These are phyloP conservation scores for Saccharomycopsis sp. DNA, from an alignment of 805 yeast species.

Conservation along the genomic window DNA sequence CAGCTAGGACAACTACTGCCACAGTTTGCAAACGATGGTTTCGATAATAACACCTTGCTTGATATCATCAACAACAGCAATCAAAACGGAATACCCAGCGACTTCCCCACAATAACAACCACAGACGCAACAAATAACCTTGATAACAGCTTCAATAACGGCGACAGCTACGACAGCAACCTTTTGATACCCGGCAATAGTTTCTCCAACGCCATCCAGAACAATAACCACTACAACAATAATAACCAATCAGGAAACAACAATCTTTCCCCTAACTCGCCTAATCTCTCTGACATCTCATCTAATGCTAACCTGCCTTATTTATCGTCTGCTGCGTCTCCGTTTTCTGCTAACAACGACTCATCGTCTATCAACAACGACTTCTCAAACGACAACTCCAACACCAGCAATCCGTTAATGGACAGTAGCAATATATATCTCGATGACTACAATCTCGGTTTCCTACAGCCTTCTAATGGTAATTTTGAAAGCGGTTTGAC, in stretches of 20 bases:
- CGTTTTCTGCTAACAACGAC: conserved; percentile 12
- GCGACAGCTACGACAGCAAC: neutral
- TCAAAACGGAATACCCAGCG: neutral
- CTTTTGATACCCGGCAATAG: neutral
- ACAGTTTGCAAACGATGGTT: neutral
- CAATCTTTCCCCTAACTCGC: neutral
- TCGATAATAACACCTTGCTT: neutral
- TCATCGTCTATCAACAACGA: conserved; percentile 10
- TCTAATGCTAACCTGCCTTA: conserved; percentile 13
- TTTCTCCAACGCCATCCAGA: neutral
- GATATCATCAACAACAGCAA: neutral
- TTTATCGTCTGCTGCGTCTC: conserved; percentile 13
- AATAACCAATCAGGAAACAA: conserved; percentile 1
- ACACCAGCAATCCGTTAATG: neutral
- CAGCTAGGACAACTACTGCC: neutral
- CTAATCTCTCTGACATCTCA: conserved; percentile 16
- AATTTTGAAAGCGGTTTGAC: neutral
- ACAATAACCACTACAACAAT: neutral
- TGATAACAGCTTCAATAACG: neutral
- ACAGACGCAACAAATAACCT: neutral
- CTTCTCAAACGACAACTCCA: neutral
- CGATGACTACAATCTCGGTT: neutral
- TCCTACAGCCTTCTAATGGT: neutral
- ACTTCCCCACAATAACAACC: neutral
- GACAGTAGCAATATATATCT: neutral